Percentiles rank a stretch among this genome's conserved stretches.
These are phyloP conservation scores for Chondrostereum purpureum DNA, from an alignment of 1,284 basidiomycete genomes.

Conservation along the genomic window DNA sequence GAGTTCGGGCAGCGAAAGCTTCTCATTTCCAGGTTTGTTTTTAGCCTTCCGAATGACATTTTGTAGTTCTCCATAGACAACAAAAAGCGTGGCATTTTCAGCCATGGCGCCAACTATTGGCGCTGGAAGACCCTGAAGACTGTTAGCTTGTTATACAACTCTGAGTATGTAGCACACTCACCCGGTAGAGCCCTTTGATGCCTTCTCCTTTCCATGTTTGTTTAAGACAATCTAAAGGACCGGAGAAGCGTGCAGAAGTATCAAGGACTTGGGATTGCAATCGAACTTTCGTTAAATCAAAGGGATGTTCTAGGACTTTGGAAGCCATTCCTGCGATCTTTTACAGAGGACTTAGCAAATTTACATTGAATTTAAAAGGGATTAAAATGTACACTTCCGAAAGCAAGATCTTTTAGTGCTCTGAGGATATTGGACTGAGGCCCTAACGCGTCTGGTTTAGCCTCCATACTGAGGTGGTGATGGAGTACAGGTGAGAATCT, in stretches of 20 bases:
- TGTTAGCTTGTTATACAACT: not conserved
- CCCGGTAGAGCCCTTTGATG: conserved; percentile 73
- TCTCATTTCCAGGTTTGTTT: conserved; percentile 19
- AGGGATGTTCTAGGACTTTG: conserved; percentile 20
- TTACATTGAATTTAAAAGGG: too few species aligned
- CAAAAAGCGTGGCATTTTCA: conserved; percentile 88
- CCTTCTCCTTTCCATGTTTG: conserved; percentile 82
- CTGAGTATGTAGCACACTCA: not conserved
- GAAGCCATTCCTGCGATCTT: conserved; percentile 10
- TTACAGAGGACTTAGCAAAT: too few species aligned
- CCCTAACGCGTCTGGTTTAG: not conserved
- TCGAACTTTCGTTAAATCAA: conserved; percentile 74
- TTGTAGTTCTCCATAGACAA: conserved; percentile 85
- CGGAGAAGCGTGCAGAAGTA: conserved; percentile 64
- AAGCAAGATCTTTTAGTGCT: conserved; percentile 37
- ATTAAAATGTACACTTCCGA: not conserved
- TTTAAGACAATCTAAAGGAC: conserved; percentile 80
- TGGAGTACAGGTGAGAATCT: too few species aligned
- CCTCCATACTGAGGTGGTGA: too few species aligned
- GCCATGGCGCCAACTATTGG: conserved; percentile 90
- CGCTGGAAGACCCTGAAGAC: conserved; percentile 71
- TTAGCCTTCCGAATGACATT: conserved; percentile 43
- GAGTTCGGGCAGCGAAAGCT: conserved; percentile 63
- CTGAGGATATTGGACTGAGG: conserved; percentile 19
- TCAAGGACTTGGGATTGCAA: conserved; percentile 84